These are phyloP conservation scores for Zalerion maritima DNA, from an alignment of 495 filamentous ascomycete species.

Conservation along the genomic window DNA sequence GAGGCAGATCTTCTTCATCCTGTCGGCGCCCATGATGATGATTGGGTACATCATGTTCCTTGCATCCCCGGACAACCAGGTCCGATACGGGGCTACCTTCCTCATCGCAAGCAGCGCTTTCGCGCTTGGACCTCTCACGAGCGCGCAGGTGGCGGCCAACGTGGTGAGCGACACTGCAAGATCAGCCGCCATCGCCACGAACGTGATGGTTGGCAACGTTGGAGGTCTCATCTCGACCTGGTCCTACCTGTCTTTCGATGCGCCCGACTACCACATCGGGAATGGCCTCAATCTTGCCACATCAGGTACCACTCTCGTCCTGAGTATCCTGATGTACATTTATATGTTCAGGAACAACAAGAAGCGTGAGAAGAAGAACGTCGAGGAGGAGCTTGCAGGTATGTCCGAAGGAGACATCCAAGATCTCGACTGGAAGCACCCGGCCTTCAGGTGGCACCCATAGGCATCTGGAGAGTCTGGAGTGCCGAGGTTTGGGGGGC, in stretches of 20 bases:
- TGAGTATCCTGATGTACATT: conserved; percentile 27
- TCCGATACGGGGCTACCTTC: conserved; percentile 60
- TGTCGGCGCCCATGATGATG: conserved; percentile 41
- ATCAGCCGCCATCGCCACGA: conserved; percentile 47
- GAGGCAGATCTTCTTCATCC: conserved; percentile 49
- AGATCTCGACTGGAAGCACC: conserved; percentile 60
- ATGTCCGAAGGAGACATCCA: conserved; percentile 41
- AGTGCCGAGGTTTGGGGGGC: too few species aligned
- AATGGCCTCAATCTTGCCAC: conserved; percentile 62
- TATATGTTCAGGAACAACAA: conserved; percentile 56
- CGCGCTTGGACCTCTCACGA: conserved; percentile 48
- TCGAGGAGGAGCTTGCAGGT: conserved; percentile 40
- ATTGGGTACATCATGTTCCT: conserved; percentile 62
- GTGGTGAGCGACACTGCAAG: conserved; percentile 57
- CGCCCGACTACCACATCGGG: conserved; percentile 54
- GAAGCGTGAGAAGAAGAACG: conserved; percentile 35
- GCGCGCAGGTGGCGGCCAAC: conserved; percentile 52
- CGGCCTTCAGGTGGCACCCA: conserved; percentile 49
- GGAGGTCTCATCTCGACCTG: conserved; percentile 60
- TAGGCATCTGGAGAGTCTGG: too few species aligned
- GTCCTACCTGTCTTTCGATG: conserved; percentile 50
- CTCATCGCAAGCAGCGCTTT: conserved; percentile 54
- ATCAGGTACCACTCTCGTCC: conserved; percentile 32
- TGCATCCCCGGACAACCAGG: conserved; percentile 31
- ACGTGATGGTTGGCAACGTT: conserved; percentile 59